Evolutionary conservation across 805 yeast species (phyloP), one percentile per base, ranked within the genome.

Genomic region (Candida glaebosa): DNA sequence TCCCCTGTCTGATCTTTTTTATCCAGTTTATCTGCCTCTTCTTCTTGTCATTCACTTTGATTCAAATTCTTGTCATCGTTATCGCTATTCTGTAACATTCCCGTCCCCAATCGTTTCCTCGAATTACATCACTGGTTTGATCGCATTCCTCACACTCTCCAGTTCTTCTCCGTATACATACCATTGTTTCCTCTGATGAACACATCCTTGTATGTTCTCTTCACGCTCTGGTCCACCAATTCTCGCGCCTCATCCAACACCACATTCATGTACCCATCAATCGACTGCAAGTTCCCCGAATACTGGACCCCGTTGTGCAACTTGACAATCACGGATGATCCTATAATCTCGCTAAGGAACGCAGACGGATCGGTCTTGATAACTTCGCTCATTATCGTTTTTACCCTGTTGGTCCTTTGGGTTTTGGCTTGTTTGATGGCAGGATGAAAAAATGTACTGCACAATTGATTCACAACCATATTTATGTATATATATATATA

Each of bases 251-350:
- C 75, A 41, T 85, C 88, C 49, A 93, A 73, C 2, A 91, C 95
- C 37, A 93, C 84, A 65, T 93, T 93, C 96, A 93, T 89, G 69
- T 82, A 93, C 6, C 98, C 98, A 60, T 93, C 99, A 43, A 93
- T 90, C 31, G 96, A 87, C 52, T 87, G 91, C 48, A 87, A 73
- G 38, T 65, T 70, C 5, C 84, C 74, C 12, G 58, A 49, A 63
- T 88, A 93, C 45, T 87, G 87, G 46, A 90, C 81, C 10, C 96
- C 98, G 26, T 93, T 86, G 58, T 84, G 79, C 41, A 90, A 76
- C 60, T 86, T 88, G 20, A 93, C 96, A 31, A 82, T 67, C 17
- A 93, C 97, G 14, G 78, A 68, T 38, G 82, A 76, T 36, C 96
- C 95, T 18, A 85, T 82, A 44, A 93, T 83, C 37, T 81, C 82